These are phyloP conservation scores for Scheffersomyces ergatensis DNA, from an alignment of 805 yeast species.

Conservation along the genomic window DNA sequence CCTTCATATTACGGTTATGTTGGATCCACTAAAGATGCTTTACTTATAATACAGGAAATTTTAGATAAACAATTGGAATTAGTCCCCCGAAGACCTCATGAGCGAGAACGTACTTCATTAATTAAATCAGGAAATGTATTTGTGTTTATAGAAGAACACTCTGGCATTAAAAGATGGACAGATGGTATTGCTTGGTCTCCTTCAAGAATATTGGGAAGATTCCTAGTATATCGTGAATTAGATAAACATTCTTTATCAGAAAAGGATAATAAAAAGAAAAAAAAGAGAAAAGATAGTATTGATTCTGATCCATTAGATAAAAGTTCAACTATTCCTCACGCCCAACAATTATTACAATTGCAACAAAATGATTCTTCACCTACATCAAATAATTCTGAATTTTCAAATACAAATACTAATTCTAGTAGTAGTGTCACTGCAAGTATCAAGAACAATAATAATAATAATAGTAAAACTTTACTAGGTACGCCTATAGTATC, in stretches of 20 bases:
- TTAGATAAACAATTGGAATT: conserved; percentile 56
- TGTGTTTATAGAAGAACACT: conserved; percentile 77
- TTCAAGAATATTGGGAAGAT: conserved; percentile 80
- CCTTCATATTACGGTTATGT: conserved; percentile 78
- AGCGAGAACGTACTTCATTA: conserved; percentile 62
- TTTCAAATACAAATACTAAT: conserved; percentile 1
- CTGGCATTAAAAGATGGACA: conserved; percentile 92
- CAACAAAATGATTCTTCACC: neutral
- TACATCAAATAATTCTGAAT: no score
- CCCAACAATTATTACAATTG: conserved; percentile 4
- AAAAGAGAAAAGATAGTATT: conserved; percentile 20
- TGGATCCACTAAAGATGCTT: conserved; percentile 79
- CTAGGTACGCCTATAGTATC: conserved; percentile 58
- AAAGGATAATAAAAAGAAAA: conserved; percentile 43
- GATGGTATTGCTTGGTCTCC: conserved; percentile 97
- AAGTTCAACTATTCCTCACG: conserved; percentile 5
- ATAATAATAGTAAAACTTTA: conserved; percentile 16
- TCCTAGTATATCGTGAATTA: conserved; percentile 74
- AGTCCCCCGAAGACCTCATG: conserved; percentile 79
- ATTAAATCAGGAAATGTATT: conserved; percentile 79
- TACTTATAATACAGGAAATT: conserved; percentile 77
- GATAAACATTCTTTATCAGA: conserved; percentile 40
- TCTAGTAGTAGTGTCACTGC: conserved; percentile 3
- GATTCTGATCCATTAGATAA: conserved; percentile 10
- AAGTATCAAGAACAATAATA: conserved; percentile 5